Base-by-base conservation (phyloP, 805 yeast genomes). In the Ogataea dorogensis region DNA sequence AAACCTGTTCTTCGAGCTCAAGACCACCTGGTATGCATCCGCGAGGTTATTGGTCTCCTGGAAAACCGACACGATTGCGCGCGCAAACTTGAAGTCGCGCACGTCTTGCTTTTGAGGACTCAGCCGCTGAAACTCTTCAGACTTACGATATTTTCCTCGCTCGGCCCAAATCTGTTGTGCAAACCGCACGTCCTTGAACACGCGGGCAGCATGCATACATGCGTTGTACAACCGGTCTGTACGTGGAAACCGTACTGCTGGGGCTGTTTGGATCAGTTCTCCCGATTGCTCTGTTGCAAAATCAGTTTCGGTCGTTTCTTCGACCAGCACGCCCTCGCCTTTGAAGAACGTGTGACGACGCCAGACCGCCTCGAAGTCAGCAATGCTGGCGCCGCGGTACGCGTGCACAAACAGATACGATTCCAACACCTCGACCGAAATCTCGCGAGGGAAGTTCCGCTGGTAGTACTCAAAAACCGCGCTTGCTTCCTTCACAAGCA, bases 151-250 rank as follows among this genome's bases (percentile, higher is more conserved):
- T 15, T 56, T 43, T 2, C 96, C 96, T 50, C 97, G 73, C 51
- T 85, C 95, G 2, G 62, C 58, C 95, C 96, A 88, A 1, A 85
- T 65, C 17, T 61, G 58, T 38, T 77, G 77, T 4, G 88, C 89
- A 53, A 82, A 75, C 0, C 65, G 66, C 25, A 70, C 57, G 49
- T 80, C 73, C 24, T 69, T 66, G 51, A 73, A 73, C 30, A 67
- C 64, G 9, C 71, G 70, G 1, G 91, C 85, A 1, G 91, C 91
- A 39, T 73, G 68, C 50, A 86, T 61, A 7, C 84, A 79, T 18
- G 79, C 63, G 32, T 71, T 71, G 53, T 83, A 87, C 2, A 79
- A 54, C 21, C 70, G 56, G 24, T 77, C 71, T 38, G 62, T 65
- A 17, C 80, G 59, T 9, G 64, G 53, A 3, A 71, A 45, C 8